Conservation (phyloP, 2,329 filamentous ascomycete genomes). For the Aspergillus tubingensis region DNA sequence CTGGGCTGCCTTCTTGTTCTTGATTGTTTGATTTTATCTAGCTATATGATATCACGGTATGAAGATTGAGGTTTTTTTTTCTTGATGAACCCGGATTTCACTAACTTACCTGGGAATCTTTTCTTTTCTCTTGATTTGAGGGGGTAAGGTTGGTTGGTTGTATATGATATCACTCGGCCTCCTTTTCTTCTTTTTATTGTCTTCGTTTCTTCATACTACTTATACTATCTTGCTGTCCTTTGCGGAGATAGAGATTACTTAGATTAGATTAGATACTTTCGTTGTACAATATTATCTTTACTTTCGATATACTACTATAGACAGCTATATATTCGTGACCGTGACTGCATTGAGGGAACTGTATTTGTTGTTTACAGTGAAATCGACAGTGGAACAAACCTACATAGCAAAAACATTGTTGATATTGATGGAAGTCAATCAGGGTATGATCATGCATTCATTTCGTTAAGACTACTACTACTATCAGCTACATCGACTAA, state of each 20-base stretch:
- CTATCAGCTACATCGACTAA: not conserved
- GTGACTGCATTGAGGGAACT: no score
- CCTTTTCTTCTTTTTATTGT: not conserved
- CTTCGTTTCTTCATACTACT: not conserved
- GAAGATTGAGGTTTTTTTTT: not conserved
- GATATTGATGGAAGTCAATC: not conserved
- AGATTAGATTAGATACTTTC: not conserved
- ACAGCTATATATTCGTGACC: not conserved
- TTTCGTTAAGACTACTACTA: not conserved
- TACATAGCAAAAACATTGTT: not conserved
- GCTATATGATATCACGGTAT: slow-evolving; percentile 7
- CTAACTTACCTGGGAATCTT: no score
- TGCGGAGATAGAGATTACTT: not conserved
- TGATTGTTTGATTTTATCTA: not conserved
- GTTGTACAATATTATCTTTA: slow-evolving; percentile 3
- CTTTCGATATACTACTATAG: no score
- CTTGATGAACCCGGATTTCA: not conserved
- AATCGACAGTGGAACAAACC: no score
- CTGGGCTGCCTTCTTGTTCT: not conserved
- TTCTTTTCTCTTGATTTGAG: no score
- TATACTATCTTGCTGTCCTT: not conserved
- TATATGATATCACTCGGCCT: no score
- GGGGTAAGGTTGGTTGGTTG: no score
- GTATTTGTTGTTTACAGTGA: not conserved
- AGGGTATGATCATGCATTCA: not conserved